Evolutionary conservation across 169 alveolate species (phyloP).

Genomic region (Babesia ovata): DNA sequence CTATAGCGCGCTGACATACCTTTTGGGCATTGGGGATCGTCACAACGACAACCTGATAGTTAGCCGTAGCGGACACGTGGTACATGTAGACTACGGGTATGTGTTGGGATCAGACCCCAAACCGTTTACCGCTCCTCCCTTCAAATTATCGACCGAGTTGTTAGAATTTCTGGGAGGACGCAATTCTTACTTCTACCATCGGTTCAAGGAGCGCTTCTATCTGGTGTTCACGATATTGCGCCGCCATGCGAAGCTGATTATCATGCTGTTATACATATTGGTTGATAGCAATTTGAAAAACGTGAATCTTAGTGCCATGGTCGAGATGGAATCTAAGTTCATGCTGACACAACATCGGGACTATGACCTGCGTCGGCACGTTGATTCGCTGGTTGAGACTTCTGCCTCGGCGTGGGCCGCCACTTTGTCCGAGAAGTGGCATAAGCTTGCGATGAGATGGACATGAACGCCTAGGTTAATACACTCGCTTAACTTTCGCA

Average conservation of each 20-base stretch:
- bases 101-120: slow-evolving; percentile 91
- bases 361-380: neutral
- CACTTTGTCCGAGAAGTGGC: slow-evolving; percentile 40
- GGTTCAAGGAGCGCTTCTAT: slow-evolving; percentile 46
- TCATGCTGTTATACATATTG: slow-evolving; percentile 36
- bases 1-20: slow-evolving; percentile 94
- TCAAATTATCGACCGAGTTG: slow-evolving; percentile 70
- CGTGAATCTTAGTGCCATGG: slow-evolving; percentile 23
- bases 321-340: slow-evolving; percentile 43
- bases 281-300: slow-evolving; percentile 12
- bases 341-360: neutral
- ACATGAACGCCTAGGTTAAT: slow-evolving; percentile 8
- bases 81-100: slow-evolving; percentile 98
- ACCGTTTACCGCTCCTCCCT: slow-evolving; percentile 67
- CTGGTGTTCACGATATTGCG: slow-evolving; percentile 38
- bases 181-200: slow-evolving; percentile 84
- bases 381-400: slow-evolving; percentile 11
- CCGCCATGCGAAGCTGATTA: slow-evolving; percentile 31
- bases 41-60: slow-evolving; percentile 96
- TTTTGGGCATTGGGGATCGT: slow-evolving; percentile 98
- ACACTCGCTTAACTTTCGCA: neutral
- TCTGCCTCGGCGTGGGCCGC: slow-evolving; percentile 48
- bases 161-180: slow-evolving; percentile 90
- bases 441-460: slow-evolving; percentile 35
- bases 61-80: slow-evolving; percentile 89